Conservation (phyloP, 768 basidiomycete genomes). For the Tricholoma furcatifolium region DNA sequence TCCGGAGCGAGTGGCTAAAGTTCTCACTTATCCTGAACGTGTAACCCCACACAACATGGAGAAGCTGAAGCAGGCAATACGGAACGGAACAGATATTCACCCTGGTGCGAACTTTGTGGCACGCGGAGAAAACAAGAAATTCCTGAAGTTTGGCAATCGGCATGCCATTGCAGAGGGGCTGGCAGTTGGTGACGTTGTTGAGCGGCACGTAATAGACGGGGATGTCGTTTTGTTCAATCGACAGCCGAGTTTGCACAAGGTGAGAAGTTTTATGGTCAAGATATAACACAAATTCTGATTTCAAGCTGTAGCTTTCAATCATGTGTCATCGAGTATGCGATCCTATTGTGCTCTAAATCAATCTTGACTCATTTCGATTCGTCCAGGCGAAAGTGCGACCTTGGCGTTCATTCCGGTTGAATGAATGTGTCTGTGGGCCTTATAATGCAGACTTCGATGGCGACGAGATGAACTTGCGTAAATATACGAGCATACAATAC, state of each 20-base stretch:
- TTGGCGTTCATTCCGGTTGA: conserved; percentile 95
- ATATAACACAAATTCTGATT: background rate
- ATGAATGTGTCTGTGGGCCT: conserved; percentile 98
- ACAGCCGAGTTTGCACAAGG: conserved; percentile 97
- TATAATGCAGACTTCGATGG: conserved; percentile 99
- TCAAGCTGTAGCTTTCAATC: conserved; percentile 78
- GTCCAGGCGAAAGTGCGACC: conserved; percentile 83
- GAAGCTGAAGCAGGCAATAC: conserved; percentile 66
- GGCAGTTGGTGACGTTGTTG: conserved; percentile 87
- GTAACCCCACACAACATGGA: conserved; percentile 92
- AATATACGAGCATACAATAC: conserved; percentile 24
- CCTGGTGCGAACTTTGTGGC: conserved; percentile 96
- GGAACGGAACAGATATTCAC: conserved; percentile 87
- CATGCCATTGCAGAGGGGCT: conserved; percentile 78
- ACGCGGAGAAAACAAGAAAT: conserved; percentile 84
- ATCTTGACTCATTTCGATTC: background rate
- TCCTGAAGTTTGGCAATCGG: conserved; percentile 83
- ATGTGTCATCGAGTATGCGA: conserved; percentile 90
- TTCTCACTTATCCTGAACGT: conserved; percentile 94
- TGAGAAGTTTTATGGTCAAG: conserved; percentile 20
- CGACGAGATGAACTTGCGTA: conserved; percentile 99
- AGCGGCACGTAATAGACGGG: conserved; percentile 92
- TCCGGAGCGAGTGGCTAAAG: conserved; percentile 91
- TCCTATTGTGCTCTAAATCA: background rate
- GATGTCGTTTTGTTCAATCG: conserved; percentile 98